Conservation (phyloP, 2,329 filamentous ascomycete genomes). For the Ophiostoma piceae region DNA sequence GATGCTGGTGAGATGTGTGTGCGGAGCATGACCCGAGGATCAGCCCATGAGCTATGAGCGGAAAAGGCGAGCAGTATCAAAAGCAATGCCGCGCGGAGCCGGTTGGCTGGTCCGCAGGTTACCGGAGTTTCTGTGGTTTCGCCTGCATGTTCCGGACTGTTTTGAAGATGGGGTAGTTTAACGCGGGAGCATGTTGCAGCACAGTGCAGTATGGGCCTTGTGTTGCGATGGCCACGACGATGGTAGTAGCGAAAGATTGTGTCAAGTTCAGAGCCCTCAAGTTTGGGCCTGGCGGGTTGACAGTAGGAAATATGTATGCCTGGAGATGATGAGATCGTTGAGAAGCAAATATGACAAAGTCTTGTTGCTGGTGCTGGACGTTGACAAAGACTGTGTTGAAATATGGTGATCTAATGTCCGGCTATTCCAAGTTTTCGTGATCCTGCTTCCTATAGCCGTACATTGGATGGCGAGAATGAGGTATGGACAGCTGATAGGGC, state of each 20-base stretch:
- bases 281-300: too few relatives aligned
- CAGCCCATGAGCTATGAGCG: not conserved
- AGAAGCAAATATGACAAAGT: too few relatives aligned
- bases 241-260: not conserved
- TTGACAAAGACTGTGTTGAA: too few relatives aligned
- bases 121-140: not conserved
- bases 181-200: not conserved
- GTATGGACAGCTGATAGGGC: not conserved
- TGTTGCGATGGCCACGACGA: not conserved
- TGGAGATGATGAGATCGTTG: not conserved
- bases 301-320: not conserved
- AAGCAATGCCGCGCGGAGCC: not conserved
- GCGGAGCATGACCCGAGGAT: conserved; percentile 1
- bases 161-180: not conserved
- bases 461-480: not conserved
- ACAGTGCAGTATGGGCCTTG: not conserved
- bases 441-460: not conserved
- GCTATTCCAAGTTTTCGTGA: not conserved
- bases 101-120: conserved; percentile 17
- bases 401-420: not conserved
- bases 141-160: conserved; percentile 12
- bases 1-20: not conserved
- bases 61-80: not conserved
- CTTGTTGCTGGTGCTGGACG: too few relatives aligned
- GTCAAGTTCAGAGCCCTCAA: not conserved